Base-by-base conservation (phyloP, 2,329 filamentous ascomycete genomes). In the Sporothrix mexicana region DNA sequence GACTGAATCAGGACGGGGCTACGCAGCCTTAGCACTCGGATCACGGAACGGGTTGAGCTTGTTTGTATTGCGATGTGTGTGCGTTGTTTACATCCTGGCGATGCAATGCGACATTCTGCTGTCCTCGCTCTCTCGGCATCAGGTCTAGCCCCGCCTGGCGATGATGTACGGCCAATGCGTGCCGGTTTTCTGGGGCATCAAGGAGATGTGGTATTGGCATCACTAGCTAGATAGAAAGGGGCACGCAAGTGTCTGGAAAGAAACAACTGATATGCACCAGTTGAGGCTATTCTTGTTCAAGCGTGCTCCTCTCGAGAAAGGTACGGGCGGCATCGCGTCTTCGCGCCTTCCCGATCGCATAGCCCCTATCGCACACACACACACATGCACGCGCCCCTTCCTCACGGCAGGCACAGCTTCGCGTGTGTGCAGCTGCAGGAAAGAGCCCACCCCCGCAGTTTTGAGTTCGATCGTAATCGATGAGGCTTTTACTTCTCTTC, bases 111-210 rank as follows among this genome's bases (percentile, higher is more conserved):
- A n/a, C n/a, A n/a, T n/a, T n/a, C n/a, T n/a, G 20, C 13, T 25
- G 20, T 20, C 17, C 61, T 66, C 61, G 61, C 61, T 47, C 61
- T 66, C 41, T 47, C 61, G 61, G 61, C 61, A 6, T 66, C 61
- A 20, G 61, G 61, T 47, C 61, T 17, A 17, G 41, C 61, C 41
- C 30, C 57, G 57, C 51, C 30, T 59, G 55, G 23, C 55, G 55
- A 59, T 20, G 1, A 17, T 55, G 51, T 20, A 55, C 17, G 36
- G 9, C 12, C n/a, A 20, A 47, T 43, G 61, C 15, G 61, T 47
- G 61, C 61, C 41, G 61, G 15, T 25, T 62, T 47, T 64, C 61
- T 64, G 41, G 61, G 36, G n/a, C 51, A 55, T 47, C 25, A 10
- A 41, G 3, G 15, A 61, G 30, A 47, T 7, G 17, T 15, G 59